phyloP scores from a whole-genome alignment of 305 asterid species.

The Solanum hybrid region DNA sequence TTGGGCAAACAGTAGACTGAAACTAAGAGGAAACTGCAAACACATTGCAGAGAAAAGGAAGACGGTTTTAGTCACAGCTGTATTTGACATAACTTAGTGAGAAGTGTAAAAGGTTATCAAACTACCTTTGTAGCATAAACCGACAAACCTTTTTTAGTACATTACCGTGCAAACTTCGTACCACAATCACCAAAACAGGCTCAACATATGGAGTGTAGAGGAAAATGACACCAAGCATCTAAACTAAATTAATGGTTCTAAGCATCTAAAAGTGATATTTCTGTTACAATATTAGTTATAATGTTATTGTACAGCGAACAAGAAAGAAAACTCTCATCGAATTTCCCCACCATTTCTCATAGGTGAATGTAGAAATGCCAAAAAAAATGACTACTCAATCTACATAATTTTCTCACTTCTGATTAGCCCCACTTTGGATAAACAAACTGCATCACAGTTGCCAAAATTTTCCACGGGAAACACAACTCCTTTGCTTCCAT shows the following conservation, averaged over 20 bases:
- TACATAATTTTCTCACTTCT: slow-evolving; percentile 38
- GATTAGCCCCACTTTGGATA: slow-evolving; percentile 27
- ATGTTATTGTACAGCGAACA: slow-evolving; percentile 43
- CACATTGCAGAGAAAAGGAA: neutral
- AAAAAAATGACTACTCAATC: slow-evolving; percentile 44
- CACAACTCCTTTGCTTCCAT: slow-evolving; percentile 35
- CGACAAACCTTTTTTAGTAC: neutral
- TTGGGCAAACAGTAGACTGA: neutral
- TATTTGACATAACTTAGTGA: neutral
- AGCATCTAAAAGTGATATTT: slow-evolving; percentile 2
- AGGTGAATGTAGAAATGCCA: slow-evolving; percentile 23
- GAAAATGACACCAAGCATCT: neutral
- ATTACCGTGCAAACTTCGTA: neutral
- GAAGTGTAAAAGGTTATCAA: neutral
- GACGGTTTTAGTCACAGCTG: neutral
- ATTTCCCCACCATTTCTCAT: slow-evolving; percentile 26
- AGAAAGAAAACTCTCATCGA: slow-evolving; percentile 20
- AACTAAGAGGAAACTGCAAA: neutral
- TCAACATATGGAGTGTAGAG: neutral
- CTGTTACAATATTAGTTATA: slow-evolving; percentile 24
- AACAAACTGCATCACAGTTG: slow-evolving; percentile 20
- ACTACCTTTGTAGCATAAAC: neutral
- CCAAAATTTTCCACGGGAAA: slow-evolving; percentile 29
- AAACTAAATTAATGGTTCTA: neutral
- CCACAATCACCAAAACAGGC: neutral